Evolutionary conservation across 164 flowering plant species (phyloP).

Genomic region (Vitis amurensis): DNA sequence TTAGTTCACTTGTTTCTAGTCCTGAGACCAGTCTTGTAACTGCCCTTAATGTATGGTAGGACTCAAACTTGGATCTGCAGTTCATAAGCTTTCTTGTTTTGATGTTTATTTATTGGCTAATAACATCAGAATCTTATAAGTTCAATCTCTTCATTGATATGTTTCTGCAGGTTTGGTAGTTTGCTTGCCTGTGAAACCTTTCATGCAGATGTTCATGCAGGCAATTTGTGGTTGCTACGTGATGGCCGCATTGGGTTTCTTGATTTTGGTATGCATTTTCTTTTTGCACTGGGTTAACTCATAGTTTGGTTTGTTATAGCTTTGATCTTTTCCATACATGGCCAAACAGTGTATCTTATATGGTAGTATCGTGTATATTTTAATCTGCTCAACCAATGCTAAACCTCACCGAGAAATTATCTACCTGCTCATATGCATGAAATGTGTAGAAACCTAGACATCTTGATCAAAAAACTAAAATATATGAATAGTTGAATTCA

Average conservation of each 20-base stretch:
- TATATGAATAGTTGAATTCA: too few relatives aligned
- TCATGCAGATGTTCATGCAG: conserved; percentile 99
- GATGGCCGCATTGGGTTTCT: conserved; percentile 98
- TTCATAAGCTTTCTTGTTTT: neutral
- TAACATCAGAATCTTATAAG: neutral
- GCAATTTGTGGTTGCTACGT: conserved; percentile 87
- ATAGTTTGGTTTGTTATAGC: neutral
- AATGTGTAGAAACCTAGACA: too few relatives aligned
- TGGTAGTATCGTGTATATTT: too few relatives aligned
- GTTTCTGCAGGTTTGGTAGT: conserved; percentile 88
- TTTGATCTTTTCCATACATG: neutral
- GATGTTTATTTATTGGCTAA: conserved; percentile 2
- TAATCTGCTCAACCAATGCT: too few relatives aligned
- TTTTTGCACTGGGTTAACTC: neutral
- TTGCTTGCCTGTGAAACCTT: conserved; percentile 90
- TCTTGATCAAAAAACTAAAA: too few relatives aligned
- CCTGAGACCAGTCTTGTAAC: conserved; percentile 90
- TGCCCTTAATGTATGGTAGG: conserved; percentile 95
- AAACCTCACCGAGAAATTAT: too few relatives aligned
- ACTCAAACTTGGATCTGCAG: conserved; percentile 4
- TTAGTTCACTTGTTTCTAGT: conserved; percentile 79
- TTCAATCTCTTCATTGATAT: neutral
- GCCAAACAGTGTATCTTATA: conserved; percentile 1
- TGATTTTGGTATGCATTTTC: conserved; percentile 70
- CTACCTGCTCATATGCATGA: too few relatives aligned